Conservation (phyloP, 768 basidiomycete genomes). For the Trametes sanguinea region DNA sequence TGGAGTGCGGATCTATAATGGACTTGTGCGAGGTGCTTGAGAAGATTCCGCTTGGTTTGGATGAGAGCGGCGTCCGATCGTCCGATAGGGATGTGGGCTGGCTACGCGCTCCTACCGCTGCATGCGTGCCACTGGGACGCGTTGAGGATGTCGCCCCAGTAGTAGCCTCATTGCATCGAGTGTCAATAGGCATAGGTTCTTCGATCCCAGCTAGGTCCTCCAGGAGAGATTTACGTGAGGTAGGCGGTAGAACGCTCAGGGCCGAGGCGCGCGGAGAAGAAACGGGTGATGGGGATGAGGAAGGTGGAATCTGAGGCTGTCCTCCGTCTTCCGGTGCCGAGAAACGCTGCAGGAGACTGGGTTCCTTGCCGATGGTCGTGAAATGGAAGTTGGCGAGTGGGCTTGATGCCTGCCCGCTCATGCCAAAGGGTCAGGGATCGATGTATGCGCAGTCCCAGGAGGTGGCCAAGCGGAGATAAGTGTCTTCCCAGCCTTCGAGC, state of each 20-base stretch:
- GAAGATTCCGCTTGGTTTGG: too few species aligned
- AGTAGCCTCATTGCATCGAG: not conserved
- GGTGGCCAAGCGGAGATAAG: not conserved
- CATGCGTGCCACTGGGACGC: not conserved
- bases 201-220: conserved; percentile 1
- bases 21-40: too few species aligned
- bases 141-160: not conserved
- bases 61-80: too few species aligned
- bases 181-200: not conserved
- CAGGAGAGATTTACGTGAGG: conserved; percentile 25
- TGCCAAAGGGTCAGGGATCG: not conserved
- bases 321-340: conserved; percentile 39
- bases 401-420: conserved; percentile 1
- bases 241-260: not conserved
- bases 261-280: not conserved
- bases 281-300: conserved; percentile 7
- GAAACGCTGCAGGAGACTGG: conserved; percentile 50
- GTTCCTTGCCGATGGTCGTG: conserved; percentile 53
- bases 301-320: conserved; percentile 9
- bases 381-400: conserved; percentile 50
- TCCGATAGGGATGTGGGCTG: too few species aligned
- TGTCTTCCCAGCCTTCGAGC: not conserved
- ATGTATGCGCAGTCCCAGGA: not conserved
- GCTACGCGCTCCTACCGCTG: not conserved
- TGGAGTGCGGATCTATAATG: too few species aligned